phyloP scores from a whole-genome alignment of 2,329 filamentous ascomycete species.

The Bipolaris gigantea region DNA sequence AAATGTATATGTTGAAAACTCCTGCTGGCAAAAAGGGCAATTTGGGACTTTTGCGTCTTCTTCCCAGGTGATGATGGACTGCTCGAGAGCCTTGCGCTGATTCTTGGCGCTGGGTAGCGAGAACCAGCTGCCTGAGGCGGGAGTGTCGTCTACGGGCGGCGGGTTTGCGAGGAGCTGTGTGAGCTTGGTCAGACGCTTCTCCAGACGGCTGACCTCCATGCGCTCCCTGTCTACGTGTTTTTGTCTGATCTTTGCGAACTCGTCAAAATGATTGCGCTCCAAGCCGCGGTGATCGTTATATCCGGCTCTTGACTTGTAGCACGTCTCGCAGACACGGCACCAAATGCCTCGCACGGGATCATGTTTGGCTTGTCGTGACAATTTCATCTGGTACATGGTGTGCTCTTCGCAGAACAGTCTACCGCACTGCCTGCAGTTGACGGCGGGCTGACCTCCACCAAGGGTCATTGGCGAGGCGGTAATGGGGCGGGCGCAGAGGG shows the following conservation, averaged over 20 bases:
- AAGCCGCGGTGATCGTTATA: slow-evolving; percentile 86
- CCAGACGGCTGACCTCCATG: slow-evolving; percentile 83
- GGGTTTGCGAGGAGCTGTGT: slow-evolving; percentile 80
- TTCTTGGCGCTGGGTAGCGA: slow-evolving; percentile 65
- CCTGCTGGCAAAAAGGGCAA: slow-evolving; percentile 94
- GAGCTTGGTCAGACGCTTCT: slow-evolving; percentile 88
- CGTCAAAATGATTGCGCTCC: slow-evolving; percentile 69
- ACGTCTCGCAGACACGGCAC: slow-evolving; percentile 98
- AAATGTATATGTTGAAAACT: slow-evolving; percentile 92
- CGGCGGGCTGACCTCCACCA: slow-evolving; percentile 75
- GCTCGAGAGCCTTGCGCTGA: slow-evolving; percentile 78
- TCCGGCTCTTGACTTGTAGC: slow-evolving; percentile 92
- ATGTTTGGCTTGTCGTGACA: slow-evolving; percentile 84
- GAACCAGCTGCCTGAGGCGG: slow-evolving; percentile 55
- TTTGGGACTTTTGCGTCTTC: slow-evolving; percentile 78
- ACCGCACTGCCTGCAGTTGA: slow-evolving; percentile 94
- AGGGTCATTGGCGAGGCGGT: slow-evolving; percentile 60
- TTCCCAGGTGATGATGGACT: slow-evolving; percentile 93
- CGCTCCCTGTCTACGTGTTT: slow-evolving; percentile 81
- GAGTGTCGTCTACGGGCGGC: slow-evolving; percentile 63
- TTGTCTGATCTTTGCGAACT: slow-evolving; percentile 71
- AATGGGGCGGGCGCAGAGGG: slow-evolving; percentile 65
- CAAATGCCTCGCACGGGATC: slow-evolving; percentile 89
- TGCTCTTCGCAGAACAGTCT: slow-evolving; percentile 95
- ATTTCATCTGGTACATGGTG: slow-evolving; percentile 99